Percentiles rank a stretch among this genome's conserved stretches.
These are phyloP conservation scores for Hyphopichia pseudoburtonii DNA, from an alignment of 1,139 yeast species.

Conservation along the genomic window DNA sequence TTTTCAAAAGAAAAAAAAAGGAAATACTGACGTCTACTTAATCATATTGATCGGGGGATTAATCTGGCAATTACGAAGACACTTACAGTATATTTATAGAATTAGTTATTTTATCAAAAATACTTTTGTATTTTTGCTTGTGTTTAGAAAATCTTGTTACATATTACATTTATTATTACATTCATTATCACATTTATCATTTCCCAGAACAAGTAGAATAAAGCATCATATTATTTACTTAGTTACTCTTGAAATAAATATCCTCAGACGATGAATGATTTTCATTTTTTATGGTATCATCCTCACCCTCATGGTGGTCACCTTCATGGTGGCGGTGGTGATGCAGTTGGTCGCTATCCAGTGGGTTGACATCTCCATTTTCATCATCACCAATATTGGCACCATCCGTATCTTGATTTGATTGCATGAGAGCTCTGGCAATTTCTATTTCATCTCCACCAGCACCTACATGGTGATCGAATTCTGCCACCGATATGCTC, in stretches of 20 bases:
- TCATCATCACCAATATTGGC: constrained; percentile 7
- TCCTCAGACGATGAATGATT: constrained; percentile 10
- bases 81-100: too few species aligned
- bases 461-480: constrained; percentile 58
- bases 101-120: neutral
- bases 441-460: constrained; percentile 61
- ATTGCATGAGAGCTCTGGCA: constrained; percentile 65
- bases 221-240: neutral
- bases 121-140: neutral
- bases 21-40: neutral
- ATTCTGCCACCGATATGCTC: constrained; percentile 37
- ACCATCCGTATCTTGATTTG: constrained; percentile 38
- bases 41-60: constrained; percentile 3
- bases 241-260: constrained; percentile 26
- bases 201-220: neutral
- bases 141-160: neutral
- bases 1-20: constrained; percentile 5
- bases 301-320: constrained; percentile 4
- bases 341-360: neutral
- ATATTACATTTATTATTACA: neutral
- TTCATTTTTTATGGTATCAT: constrained; percentile 6
- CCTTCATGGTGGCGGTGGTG: too few species aligned
- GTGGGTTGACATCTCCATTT: constrained; percentile 1
- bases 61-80: neutral
- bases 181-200: neutral